Base-by-base conservation (phyloP, 768 basidiomycete species). In the Tephrocybe sp. region DNA sequence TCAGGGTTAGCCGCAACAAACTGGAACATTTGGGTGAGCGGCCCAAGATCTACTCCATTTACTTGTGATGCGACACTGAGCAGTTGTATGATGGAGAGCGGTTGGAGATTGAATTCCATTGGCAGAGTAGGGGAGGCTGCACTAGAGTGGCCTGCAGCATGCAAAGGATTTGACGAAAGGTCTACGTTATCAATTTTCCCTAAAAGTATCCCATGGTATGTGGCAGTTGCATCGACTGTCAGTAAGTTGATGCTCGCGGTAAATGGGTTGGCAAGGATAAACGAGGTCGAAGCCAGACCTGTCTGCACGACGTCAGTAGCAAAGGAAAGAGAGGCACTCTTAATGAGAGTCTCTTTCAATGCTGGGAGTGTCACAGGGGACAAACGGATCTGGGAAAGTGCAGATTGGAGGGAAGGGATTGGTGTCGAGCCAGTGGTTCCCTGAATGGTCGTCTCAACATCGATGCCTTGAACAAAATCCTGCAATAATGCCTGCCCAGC, bases 171-270 rank as follows among this genome's bases (percentile, higher is more conserved):
- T 1, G 76, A 72, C 14, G 83, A 79, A 16, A 73, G 50, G 56
- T 85, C 82, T 8, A 76, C 71, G 35, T 74, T 71, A 33, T 82
- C 70, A 50, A 87, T 82, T n/a, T 60, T 72, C 3, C 87, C 85
- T 10, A 89, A 62, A 1, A 73, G 73, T 36, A 88, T 60, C 40
- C 72, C 74, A 17, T 77, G 73, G 69, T 76, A 85, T 0, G 72
- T 77, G 0, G 79, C 86, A 5, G 66, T 76, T 1, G 85, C 78
- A 2, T 65, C 67, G 14, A 89, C 65, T 39, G 70, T 62, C n/a
- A 84, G 61, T 13, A 89, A 64, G 61, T 82, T 84, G 63, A 89
- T 79, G 60, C 79, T 79, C 14, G 87, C 84, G 0, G 84, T 87
- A 67, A 89, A 89, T 0, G 85, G 85, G 59, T 89, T 86, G 16